These are phyloP conservation scores for Dissophora globulifera DNA, from an alignment of 192 early-diverging fungal genomes.

Conservation along the genomic window DNA sequence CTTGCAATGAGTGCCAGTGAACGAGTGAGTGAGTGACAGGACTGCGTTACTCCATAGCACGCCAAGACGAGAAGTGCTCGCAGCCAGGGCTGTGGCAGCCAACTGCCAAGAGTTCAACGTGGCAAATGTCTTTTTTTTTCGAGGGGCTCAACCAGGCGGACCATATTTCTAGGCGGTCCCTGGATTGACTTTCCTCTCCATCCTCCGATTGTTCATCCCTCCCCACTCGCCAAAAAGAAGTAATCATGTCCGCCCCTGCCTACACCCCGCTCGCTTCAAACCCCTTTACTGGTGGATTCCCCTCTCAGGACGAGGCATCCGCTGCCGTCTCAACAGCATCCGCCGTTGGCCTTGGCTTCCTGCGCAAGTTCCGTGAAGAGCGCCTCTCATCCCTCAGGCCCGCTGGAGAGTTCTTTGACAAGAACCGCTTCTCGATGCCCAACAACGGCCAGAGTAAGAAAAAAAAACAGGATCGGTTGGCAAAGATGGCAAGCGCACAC, in stretches of 20 bases:
- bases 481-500: no score
- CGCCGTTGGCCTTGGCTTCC: conserved; percentile 53
- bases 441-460: conserved; percentile 49
- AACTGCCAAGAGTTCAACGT: no score
- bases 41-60: no score
- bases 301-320: conserved; percentile 26
- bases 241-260: conserved; percentile 39
- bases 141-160: no score
- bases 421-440: conserved; percentile 61
- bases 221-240: neutral
- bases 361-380: conserved; percentile 61
- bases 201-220: neutral
- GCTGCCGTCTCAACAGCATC: conserved; percentile 32
- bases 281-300: conserved; percentile 45
- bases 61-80: no score
- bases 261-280: conserved; percentile 41
- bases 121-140: no score
- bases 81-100: no score
- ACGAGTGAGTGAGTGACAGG: no score
- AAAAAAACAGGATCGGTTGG: no score
- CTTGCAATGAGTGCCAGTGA: no score
- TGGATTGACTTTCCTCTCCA: neutral
- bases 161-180: neutral
- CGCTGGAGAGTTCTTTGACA: conserved; percentile 67
- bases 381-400: conserved; percentile 62